phyloP scores from a whole-genome alignment of 2,329 filamentous ascomycete species.

The Cordyceps militaris region DNA sequence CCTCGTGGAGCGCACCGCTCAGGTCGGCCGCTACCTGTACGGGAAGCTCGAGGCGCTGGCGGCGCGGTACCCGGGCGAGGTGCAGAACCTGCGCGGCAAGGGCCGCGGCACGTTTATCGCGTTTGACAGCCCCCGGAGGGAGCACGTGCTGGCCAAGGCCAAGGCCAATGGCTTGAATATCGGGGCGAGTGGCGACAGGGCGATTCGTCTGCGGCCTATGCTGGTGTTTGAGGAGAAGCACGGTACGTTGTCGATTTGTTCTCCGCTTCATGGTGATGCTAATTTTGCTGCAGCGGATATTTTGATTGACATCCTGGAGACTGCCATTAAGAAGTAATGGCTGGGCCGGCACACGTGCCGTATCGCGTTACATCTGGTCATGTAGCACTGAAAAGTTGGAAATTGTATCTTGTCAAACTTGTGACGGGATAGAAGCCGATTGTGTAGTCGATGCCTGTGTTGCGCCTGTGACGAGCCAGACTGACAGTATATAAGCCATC shows the following conservation, averaged over 20 bases:
- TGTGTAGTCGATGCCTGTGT: constrained; percentile 27
- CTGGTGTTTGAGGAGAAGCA: constrained; percentile 13
- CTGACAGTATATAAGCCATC: neutral
- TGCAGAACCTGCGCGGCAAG: constrained; percentile 79
- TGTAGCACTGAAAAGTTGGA: too few species aligned
- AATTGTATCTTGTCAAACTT: too few species aligned
- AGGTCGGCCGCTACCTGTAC: constrained; percentile 73
- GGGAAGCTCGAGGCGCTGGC: constrained; percentile 60
- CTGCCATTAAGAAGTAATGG: neutral
- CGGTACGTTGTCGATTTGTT: constrained; percentile 6
- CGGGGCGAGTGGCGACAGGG: constrained; percentile 11
- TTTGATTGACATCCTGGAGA: constrained; percentile 11
- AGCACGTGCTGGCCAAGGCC: constrained; percentile 63
- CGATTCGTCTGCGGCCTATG: constrained; percentile 14
- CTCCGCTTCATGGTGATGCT: neutral
- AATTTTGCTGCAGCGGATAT: constrained; percentile 11
- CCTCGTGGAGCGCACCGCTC: constrained; percentile 70
- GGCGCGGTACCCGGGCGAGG: constrained; percentile 64
- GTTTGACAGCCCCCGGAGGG: constrained; percentile 75
- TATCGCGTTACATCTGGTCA: too few species aligned
- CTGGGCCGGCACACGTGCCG: too few species aligned
- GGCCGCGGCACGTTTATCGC: constrained; percentile 88
- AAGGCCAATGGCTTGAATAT: constrained; percentile 11
- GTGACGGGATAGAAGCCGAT: too few species aligned
- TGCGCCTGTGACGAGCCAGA: constrained; percentile 28